phyloP scores from a whole-genome alignment of 139 green algal genomes.

The Auxenochlorella protothecoides region DNA sequence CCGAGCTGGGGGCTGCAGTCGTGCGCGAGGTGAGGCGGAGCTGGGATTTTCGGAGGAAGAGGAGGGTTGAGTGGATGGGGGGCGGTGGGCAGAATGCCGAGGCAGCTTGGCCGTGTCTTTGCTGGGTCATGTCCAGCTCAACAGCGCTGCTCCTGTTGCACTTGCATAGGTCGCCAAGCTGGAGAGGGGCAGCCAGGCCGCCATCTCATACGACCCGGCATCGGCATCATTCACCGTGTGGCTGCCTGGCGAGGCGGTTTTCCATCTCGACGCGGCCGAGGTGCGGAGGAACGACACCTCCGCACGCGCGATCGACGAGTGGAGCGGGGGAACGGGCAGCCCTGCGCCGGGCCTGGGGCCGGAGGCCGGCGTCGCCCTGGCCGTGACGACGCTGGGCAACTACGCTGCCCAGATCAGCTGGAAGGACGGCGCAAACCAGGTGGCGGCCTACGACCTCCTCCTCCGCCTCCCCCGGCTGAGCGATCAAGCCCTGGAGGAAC shows the following conservation, averaged over 20 bases:
- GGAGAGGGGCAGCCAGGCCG: constrained; percentile 10
- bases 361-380: not conserved
- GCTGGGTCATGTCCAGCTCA: not conserved
- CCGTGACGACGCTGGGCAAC: constrained; percentile 80
- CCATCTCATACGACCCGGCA: constrained; percentile 46
- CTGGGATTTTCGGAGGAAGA: not conserved
- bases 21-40: constrained; percentile 69
- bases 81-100: not conserved
- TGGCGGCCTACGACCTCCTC: too few species aligned
- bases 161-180: constrained; percentile 19
- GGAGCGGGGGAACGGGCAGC: constrained; percentile 65
- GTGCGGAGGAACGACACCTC: constrained; percentile 84
- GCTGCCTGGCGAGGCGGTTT: constrained; percentile 42
- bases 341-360: not conserved
- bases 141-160: not conserved
- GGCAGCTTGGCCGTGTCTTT: not conserved
- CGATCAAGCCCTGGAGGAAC: too few species aligned
- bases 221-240: constrained; percentile 38
- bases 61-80: not conserved
- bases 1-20: constrained; percentile 81
- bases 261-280: constrained; percentile 58
- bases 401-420: constrained; percentile 83
- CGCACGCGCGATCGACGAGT: constrained; percentile 72
- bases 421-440: not conserved
- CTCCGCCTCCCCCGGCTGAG: too few species aligned